A percentile compares a stretch with the other conserved stretches of the same genome.
Conservation (phyloP, 768 basidiomycete genomes). For the Cytidiella melzeri region DNA sequence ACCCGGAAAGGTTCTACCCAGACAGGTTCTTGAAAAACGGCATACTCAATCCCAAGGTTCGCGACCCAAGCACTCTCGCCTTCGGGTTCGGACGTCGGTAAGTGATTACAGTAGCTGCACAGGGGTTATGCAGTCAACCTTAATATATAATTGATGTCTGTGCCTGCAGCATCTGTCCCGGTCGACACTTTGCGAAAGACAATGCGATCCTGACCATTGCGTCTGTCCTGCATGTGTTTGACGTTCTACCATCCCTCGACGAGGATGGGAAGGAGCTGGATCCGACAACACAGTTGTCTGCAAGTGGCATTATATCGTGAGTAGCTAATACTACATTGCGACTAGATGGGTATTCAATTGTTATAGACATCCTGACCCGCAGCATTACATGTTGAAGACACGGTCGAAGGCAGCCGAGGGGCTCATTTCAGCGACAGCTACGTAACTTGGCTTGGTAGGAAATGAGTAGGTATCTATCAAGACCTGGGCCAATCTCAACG, state of each 20-base stretch:
- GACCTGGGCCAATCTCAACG: too few relatives aligned
- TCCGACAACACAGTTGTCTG: not conserved
- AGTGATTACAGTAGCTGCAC: not conserved
- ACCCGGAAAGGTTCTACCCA: slow-evolving; percentile 18
- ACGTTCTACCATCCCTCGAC: slow-evolving; percentile 1
- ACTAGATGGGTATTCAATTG: too few relatives aligned
- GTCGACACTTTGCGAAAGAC: not conserved
- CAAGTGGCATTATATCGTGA: not conserved
- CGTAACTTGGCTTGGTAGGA: too few relatives aligned
- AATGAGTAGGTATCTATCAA: too few relatives aligned
- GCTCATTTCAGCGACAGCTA: not conserved
- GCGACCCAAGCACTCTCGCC: slow-evolving; percentile 12
- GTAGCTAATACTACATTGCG: too few relatives aligned
- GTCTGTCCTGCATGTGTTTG: slow-evolving; percentile 7
- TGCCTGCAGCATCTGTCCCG: slow-evolving; percentile 12
- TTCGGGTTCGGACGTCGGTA: slow-evolving; percentile 30
- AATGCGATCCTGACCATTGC: slow-evolving; percentile 11
- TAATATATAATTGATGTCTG: not conserved
- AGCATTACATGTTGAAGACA: not conserved
- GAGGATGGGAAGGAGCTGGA: not conserved
- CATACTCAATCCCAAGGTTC: slow-evolving; percentile 11
- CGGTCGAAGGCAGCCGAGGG: not conserved
- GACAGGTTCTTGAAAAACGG: slow-evolving; percentile 18
- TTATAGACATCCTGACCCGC: not conserved
- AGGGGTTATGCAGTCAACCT: not conserved